Base-by-base conservation (phyloP, 495 filamentous ascomycete species). In the Apiosordaria backusii region DNA sequence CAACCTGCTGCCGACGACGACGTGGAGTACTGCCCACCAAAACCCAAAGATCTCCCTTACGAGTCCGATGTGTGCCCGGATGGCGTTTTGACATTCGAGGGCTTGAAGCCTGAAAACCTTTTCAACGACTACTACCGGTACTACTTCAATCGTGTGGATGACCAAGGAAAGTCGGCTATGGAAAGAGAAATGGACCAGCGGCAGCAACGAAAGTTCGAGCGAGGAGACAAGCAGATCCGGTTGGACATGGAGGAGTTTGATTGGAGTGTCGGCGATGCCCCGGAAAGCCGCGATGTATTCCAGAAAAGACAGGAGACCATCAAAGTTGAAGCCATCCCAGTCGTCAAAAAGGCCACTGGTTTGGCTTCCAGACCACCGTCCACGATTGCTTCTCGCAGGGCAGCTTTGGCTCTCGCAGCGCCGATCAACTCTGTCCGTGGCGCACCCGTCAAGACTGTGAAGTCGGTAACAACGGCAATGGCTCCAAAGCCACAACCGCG, bases 11-110 rank as follows among this genome's bases (percentile, higher is more conserved):
- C 82, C 19, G 81, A 88, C 24, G 90, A 92, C 67, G 88, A 91
- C 65, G 81, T 88, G 40, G 78, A 84, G 67, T 79, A 79, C 63
- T 73, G 71, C 23, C 81, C 82, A 67, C 85, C 80, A 67, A 70
- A 71, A 62, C 72, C 73, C 24, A 76, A 76, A 83, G 90, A 89
- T 59, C 81, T 89, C 4, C 89, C 89, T 0, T 93, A 96, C 72
- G 71, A 89, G 63, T 90, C 90, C 22, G 91, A 96, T 61, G 87
- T 93, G 61, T 85, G 92, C 61, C 86, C 86, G 16, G 85, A 89
- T 57, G 79, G 84, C 77, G 72, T 67, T 6, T 68, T 83, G 18
- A 82, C 75, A 76, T 86, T 76, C 65, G 76, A 80, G 55, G 75
- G 75, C 1, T 58, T 86, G 23, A 82, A 84, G 65, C 76, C 72